A percentile compares a stretch with the other conserved stretches of the same genome.
phyloP scores from a whole-genome alignment of 2,329 filamentous ascomycete species.

The Colletotrichum endophyticum region DNA sequence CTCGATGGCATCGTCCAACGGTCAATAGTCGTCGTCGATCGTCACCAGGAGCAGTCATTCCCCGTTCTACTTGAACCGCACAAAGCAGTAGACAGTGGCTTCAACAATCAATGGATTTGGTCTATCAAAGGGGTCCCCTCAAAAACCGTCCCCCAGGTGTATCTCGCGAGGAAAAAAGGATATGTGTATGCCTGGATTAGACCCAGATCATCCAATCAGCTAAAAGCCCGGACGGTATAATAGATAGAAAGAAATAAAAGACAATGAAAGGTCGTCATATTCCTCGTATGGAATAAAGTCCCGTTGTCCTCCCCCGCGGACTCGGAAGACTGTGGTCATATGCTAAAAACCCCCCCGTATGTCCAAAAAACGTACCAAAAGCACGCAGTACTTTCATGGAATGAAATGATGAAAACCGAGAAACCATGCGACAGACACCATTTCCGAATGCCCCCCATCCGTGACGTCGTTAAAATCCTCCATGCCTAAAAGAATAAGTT shows the following conservation, averaged over 20 bases:
- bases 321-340: neutral
- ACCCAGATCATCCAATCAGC: neutral
- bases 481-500: neutral
- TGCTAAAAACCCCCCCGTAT: neutral
- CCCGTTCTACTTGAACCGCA: neutral
- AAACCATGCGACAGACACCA: neutral
- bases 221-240: neutral
- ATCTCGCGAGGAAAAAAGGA: neutral
- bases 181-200: neutral
- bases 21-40: neutral
- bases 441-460: neutral
- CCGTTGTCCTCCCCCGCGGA: neutral
- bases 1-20: neutral
- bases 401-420: neutral
- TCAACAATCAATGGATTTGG: neutral
- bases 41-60: neutral
- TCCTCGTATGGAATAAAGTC: neutral
- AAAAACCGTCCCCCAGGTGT: neutral
- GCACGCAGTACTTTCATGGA: neutral
- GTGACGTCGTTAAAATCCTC: conserved; percentile 10
- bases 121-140: neutral
- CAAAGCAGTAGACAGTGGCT: neutral
- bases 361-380: neutral
- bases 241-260: neutral
- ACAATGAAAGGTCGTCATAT: neutral